phyloP scores from a whole-genome alignment of 306 rosid species.

The Hippophae tibetana region DNA sequence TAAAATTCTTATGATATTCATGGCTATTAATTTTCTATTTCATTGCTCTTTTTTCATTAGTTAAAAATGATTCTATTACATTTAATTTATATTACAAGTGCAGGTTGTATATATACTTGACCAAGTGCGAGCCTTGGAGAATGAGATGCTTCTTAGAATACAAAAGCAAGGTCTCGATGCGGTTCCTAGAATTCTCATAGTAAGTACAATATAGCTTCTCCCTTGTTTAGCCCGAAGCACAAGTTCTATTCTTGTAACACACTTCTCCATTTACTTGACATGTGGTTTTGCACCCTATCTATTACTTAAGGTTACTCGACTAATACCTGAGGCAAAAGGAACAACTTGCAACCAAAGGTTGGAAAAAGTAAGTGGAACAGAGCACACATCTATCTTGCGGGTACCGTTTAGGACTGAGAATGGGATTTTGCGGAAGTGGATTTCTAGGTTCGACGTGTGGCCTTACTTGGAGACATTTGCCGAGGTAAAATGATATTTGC shows the following conservation, averaged over 20 bases:
- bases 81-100: not conserved
- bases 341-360: slow-evolving; percentile 89
- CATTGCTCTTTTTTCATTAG: no score
- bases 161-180: slow-evolving; percentile 67
- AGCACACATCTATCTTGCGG: slow-evolving; percentile 66
- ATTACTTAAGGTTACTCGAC: slow-evolving; percentile 53
- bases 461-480: slow-evolving; percentile 86
- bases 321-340: slow-evolving; percentile 89
- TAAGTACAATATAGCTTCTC: slow-evolving; percentile 20
- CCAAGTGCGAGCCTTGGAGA: slow-evolving; percentile 96
- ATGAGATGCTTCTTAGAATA: slow-evolving; percentile 79
- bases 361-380: slow-evolving; percentile 84
- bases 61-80: no score
- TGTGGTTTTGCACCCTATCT: not conserved
- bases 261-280: not conserved
- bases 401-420: slow-evolving; percentile 84
- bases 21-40: no score
- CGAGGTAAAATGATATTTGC: slow-evolving; percentile 39
- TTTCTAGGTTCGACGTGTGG: slow-evolving; percentile 95
- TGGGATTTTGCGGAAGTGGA: slow-evolving; percentile 77
- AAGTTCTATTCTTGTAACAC: not conserved
- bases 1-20: not conserved
- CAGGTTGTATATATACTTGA: slow-evolving; percentile 93
- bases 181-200: slow-evolving; percentile 77
- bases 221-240: not conserved